Evolutionary conservation across 2,329 filamentous ascomycete genomes (phyloP).

Genomic region (Leptographium wingfieldii): DNA sequence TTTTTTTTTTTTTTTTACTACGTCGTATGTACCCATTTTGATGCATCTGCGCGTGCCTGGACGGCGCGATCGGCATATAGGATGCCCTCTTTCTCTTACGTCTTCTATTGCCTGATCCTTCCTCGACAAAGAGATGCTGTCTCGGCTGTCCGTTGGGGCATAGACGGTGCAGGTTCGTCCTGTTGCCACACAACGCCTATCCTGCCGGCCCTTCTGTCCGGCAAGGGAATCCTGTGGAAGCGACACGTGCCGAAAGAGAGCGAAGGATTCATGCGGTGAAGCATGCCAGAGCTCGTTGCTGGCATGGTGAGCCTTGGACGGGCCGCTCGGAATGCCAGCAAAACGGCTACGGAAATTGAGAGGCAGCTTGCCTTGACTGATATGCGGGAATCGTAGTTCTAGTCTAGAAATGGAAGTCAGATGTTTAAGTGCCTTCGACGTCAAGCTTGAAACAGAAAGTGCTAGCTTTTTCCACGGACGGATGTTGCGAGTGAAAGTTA

Average conservation of each 20-base stretch:
- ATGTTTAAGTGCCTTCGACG: no score
- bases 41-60: background rate
- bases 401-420: no score
- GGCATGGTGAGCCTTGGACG: background rate
- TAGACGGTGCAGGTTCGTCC: no score
- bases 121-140: background rate
- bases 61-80: no score
- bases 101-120: background rate
- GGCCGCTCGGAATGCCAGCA: background rate
- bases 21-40: no score
- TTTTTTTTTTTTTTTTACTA: background rate
- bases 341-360: background rate
- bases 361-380: background rate
- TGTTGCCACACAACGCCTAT: no score
- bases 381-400: background rate
- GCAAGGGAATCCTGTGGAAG: background rate
- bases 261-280: background rate
- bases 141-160: no score
- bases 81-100: background rate
- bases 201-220: no score
- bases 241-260: background rate
- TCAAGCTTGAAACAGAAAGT: no score
- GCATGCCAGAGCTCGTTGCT: background rate
- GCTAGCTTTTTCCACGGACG: no score
- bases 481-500: no score